A percentile compares a stretch with the other conserved stretches of the same genome.
phyloP scores from a whole-genome alignment of 306 rosid species.

The Luffa acutangula region DNA sequence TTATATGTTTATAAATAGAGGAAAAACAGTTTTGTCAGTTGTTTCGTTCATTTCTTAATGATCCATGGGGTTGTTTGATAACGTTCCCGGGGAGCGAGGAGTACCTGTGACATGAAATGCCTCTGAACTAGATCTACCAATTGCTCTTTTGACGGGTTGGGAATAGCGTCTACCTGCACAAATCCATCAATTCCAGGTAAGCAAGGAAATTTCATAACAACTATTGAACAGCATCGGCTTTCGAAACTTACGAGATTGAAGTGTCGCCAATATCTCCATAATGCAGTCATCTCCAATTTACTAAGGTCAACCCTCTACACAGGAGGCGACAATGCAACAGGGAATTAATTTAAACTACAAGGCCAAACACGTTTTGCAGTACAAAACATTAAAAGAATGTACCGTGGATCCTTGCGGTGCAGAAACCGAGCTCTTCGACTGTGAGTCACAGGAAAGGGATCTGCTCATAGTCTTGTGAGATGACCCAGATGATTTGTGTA shows the following conservation, averaged over 20 bases:
- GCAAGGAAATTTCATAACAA: not conserved
- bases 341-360: not conserved
- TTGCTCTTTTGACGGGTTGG: conserved; percentile 94
- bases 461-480: conserved; percentile 81
- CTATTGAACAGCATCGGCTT: not conserved
- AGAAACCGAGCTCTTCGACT: conserved; percentile 72
- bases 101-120: conserved; percentile 98
- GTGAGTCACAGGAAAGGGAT: conserved; percentile 86
- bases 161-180: conserved; percentile 67
- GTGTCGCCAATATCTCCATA: conserved; percentile 97
- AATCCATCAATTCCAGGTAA: conserved; percentile 3
- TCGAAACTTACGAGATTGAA: conserved; percentile 62
- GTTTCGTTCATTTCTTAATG: not conserved
- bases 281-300: conserved; percentile 88
- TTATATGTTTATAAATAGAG: no score
- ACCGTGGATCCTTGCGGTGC: conserved; percentile 77
- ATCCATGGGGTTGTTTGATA: not conserved
- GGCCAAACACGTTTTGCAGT: not conserved
- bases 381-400: not conserved
- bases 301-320: conserved; percentile 80
- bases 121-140: conserved; percentile 87
- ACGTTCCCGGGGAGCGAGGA: not conserved
- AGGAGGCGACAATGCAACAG: not conserved
- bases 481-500: conserved; percentile 77
- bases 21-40: conserved; percentile 2